A percentile compares a stretch with the other conserved stretches of the same genome.
Conservation (phyloP, 768 basidiomycete species). For the Suillus weaverae region DNA sequence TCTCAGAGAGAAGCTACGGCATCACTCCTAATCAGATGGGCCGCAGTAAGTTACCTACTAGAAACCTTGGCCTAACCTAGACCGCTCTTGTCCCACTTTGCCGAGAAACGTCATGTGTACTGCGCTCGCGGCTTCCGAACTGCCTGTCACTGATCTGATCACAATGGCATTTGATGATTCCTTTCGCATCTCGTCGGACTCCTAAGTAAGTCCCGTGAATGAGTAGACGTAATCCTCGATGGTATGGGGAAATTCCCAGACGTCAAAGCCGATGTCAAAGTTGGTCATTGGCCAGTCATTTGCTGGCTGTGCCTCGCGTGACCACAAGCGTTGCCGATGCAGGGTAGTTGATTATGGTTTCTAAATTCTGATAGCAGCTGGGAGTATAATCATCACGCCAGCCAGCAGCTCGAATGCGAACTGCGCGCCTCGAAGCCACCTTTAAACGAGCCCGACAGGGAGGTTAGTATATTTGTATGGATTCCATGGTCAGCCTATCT, state of each 20-base stretch:
- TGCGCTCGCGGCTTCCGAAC: not conserved
- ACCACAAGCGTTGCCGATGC: not conserved
- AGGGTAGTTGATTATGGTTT: not conserved
- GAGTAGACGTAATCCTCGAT: not conserved
- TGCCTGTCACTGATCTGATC: not conserved
- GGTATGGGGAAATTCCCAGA: not conserved
- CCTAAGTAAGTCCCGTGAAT: not conserved
- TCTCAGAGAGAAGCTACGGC: not conserved
- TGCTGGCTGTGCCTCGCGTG: not conserved
- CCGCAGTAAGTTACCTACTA: not conserved
- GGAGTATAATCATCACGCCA: too few species aligned
- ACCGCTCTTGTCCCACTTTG: not conserved
- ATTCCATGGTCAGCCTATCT: too few species aligned
- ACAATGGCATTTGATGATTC: not conserved
- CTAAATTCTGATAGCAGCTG: too few species aligned
- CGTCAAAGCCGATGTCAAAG: not conserved
- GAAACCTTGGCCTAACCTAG: not conserved
- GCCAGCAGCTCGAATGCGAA: not conserved
- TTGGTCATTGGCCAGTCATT: not conserved
- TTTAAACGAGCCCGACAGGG: not conserved
- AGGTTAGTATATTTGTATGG: not conserved
- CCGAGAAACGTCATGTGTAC: not conserved
- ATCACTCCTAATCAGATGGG: not conserved
- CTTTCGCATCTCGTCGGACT: not conserved
- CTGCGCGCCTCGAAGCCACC: not conserved